Conservation (phyloP, 805 yeast species). For the Blastobotrys muscicola region DNA sequence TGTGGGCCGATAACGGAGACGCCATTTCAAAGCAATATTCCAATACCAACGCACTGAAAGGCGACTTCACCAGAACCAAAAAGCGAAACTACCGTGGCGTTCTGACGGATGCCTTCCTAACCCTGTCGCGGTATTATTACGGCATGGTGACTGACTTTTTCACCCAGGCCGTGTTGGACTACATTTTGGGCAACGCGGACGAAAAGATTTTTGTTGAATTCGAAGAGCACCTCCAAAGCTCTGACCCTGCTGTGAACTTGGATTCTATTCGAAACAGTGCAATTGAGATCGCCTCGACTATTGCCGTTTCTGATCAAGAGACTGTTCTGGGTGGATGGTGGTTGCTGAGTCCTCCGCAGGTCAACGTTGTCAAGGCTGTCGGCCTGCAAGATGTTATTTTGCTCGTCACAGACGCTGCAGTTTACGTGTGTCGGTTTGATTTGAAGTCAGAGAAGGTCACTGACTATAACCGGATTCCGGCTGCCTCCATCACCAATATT, state of each 20-base stretch:
- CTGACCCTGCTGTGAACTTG: conserved; percentile 22
- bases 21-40: conserved; percentile 55
- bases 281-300: conserved; percentile 16
- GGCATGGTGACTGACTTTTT: conserved; percentile 38
- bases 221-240: conserved; percentile 28
- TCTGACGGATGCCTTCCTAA: conserved; percentile 34
- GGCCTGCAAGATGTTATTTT: conserved; percentile 20
- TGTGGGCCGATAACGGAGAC: conserved; percentile 68
- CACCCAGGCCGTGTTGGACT: conserved; percentile 37
- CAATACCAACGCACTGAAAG: conserved; percentile 46
- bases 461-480: conserved; percentile 12
- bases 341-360: conserved; percentile 18
- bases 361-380: conserved; percentile 7
- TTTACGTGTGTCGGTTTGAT: conserved; percentile 22
- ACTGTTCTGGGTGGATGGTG: conserved; percentile 29
- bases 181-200: conserved; percentile 31
- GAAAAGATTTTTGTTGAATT: conserved; percentile 33
- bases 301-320: conserved; percentile 19
- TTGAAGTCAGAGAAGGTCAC: conserved; percentile 14
- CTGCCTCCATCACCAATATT: conserved; percentile 7
- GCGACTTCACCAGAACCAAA: conserved; percentile 38
- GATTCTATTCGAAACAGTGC: conserved; percentile 21
- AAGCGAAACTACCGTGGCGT: conserved; percentile 35
- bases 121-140: conserved; percentile 35
- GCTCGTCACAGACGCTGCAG: conserved; percentile 18